These are phyloP conservation scores for Nicotiana paniculata DNA, from an alignment of 257 asterid genomes.

Conservation along the genomic window DNA sequence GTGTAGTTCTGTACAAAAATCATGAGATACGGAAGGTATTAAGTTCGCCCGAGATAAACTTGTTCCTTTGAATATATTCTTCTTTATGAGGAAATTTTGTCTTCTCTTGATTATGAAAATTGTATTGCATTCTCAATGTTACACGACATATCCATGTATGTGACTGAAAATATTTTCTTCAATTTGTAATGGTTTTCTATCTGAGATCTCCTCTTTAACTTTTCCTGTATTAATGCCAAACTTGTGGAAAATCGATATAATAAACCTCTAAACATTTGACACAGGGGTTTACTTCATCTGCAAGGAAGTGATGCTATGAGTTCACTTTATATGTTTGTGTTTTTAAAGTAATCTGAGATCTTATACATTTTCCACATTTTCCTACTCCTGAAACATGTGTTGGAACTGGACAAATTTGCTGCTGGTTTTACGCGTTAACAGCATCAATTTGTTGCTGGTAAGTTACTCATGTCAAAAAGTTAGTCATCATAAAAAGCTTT, in stretches of 20 bases:
- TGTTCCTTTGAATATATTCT: neutral
- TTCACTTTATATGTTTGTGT: neutral
- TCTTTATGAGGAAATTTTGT: neutral
- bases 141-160: neutral
- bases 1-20: slow-evolving; percentile 80
- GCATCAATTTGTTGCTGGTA: slow-evolving; percentile 99
- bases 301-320: neutral
- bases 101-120: neutral
- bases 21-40: slow-evolving; percentile 84
- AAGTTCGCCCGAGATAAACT: neutral
- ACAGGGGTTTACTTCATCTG: neutral
- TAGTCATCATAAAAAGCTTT: neutral
- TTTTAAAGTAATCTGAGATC: neutral
- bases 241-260: neutral
- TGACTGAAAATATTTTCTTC: neutral
- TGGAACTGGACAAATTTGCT: slow-evolving; percentile 8
- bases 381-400: slow-evolving; percentile 12
- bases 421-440: slow-evolving; percentile 42
- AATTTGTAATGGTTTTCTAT: neutral
- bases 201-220: neutral
- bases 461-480: slow-evolving; percentile 23
- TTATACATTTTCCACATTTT: slow-evolving; percentile 5
- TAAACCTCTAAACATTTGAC: neutral
- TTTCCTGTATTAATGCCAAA: neutral
- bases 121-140: neutral